Conservation (phyloP, 768 basidiomycete genomes). For the Mycena epipterygia region DNA sequence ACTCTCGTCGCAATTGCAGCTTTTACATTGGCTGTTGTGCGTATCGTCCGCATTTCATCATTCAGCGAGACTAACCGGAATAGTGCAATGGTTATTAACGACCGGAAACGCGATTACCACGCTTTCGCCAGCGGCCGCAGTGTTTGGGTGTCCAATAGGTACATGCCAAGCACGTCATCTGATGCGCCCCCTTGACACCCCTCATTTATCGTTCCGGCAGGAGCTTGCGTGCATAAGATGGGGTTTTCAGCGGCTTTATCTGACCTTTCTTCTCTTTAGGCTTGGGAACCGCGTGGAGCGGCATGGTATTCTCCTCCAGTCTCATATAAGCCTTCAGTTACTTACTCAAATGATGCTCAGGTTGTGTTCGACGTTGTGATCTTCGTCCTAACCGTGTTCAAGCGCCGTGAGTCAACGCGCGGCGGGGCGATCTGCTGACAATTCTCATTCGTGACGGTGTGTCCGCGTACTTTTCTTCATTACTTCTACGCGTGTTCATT, state of each 20-base stretch:
- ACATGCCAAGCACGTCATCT: slow-evolving; percentile 26
- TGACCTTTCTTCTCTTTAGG: slow-evolving; percentile 39
- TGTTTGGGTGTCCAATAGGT: slow-evolving; percentile 28
- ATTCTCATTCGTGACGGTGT: slow-evolving; percentile 58
- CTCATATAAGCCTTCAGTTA: background rate
- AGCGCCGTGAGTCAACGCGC: slow-evolving; percentile 46
- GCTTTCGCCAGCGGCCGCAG: slow-evolving; percentile 3
- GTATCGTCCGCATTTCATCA: slow-evolving; percentile 24
- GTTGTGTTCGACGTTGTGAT: slow-evolving; percentile 56
- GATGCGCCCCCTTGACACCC: background rate
- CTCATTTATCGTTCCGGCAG: slow-evolving; percentile 27
- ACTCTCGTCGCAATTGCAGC: slow-evolving; percentile 41
- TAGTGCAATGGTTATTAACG: background rate
- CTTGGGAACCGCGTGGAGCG: slow-evolving; percentile 52
- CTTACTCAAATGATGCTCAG: background rate
- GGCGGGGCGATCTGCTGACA: slow-evolving; percentile 44
- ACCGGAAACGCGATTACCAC: slow-evolving; percentile 4
- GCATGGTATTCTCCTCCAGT: slow-evolving; percentile 41
- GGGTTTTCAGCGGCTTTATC: background rate
- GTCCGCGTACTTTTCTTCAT: slow-evolving; percentile 14
- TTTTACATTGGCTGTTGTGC: slow-evolving; percentile 49
- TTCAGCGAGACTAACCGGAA: background rate
- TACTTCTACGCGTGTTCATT: background rate
- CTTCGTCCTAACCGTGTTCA: slow-evolving; percentile 57
- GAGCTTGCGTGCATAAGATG: slow-evolving; percentile 40